A percentile compares a stretch with the other conserved stretches of the same genome.
phyloP scores from a whole-genome alignment of 805 yeast species.

The Candida insectorum region DNA sequence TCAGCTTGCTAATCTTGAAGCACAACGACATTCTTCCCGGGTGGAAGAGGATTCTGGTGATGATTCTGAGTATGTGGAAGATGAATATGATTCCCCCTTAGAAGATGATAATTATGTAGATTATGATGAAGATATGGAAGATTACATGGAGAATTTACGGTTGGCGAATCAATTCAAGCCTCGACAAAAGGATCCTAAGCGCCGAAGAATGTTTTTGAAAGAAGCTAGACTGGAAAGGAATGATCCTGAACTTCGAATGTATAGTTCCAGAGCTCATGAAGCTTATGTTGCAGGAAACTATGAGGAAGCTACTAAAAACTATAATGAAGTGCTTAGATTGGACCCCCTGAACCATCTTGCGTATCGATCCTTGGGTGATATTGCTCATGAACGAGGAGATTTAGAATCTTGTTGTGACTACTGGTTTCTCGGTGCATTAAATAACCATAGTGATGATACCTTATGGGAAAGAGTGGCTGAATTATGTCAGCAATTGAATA shows the following conservation, averaged over 20 bases:
- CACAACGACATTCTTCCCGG: too few species aligned
- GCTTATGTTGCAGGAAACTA: slow-evolving; percentile 68
- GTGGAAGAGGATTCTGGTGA: background rate
- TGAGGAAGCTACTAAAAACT: slow-evolving; percentile 56
- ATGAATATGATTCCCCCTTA: background rate
- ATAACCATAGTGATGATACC: slow-evolving; percentile 69
- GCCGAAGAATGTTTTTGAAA: slow-evolving; percentile 9
- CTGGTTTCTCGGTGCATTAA: slow-evolving; percentile 79
- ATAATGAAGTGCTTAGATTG: slow-evolving; percentile 66
- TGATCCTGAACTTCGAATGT: slow-evolving; percentile 69
- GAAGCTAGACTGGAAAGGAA: slow-evolving; percentile 38
- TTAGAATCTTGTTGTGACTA: slow-evolving; percentile 71
- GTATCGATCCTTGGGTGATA: slow-evolving; percentile 84
- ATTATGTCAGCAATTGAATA: slow-evolving; percentile 60
- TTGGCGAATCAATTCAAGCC: slow-evolving; percentile 2
- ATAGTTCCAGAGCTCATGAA: slow-evolving; percentile 73
- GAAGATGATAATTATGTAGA: slow-evolving; percentile 1
- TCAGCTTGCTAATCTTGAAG: too few species aligned
- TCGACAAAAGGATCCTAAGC: slow-evolving; percentile 11
- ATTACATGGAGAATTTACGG: slow-evolving; percentile 1
- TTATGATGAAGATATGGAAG: slow-evolving; percentile 3
- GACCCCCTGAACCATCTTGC: slow-evolving; percentile 81
- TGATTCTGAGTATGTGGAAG: slow-evolving; percentile 1
- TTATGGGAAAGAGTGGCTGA: slow-evolving; percentile 80
- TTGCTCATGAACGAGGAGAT: slow-evolving; percentile 64